phyloP scores from a whole-genome alignment of 1,284 basidiomycete genomes.

The Malassezia pachydermatis region DNA sequence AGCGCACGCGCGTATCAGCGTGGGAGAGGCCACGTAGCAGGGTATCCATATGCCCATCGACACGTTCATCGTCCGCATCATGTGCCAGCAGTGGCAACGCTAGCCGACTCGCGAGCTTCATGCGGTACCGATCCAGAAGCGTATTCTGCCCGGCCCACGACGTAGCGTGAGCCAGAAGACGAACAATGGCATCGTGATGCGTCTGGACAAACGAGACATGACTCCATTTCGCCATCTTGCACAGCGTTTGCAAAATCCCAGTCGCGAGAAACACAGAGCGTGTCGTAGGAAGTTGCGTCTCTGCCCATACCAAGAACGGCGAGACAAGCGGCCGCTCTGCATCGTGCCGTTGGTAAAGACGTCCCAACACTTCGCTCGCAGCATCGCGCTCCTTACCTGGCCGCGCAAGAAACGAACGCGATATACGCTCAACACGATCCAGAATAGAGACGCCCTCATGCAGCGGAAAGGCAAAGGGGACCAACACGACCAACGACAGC shows the following conservation, averaged over 20 bases:
- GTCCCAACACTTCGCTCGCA: constrained; percentile 62
- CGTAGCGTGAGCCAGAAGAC: constrained; percentile 20
- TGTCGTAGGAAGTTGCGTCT: constrained; percentile 3
- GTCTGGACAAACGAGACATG: constrained; percentile 21
- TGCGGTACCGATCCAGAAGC: constrained; percentile 31
- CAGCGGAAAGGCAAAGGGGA: constrained; percentile 72
- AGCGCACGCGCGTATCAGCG: constrained; percentile 86
- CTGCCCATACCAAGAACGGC: constrained; percentile 7
- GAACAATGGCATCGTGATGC: constrained; percentile 23
- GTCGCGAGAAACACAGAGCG: constrained; percentile 50
- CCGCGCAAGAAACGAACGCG: constrained; percentile 57
- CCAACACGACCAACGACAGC: constrained; percentile 84
- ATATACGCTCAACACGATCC: constrained; percentile 55
- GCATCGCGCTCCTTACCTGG: constrained; percentile 73
- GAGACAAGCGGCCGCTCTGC: constrained; percentile 49
- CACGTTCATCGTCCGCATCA: constrained; percentile 2
- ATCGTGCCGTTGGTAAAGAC: constrained; percentile 59
- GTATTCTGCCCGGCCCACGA: constrained; percentile 20
- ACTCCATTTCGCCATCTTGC: constrained; percentile 61
- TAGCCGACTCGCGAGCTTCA: constrained; percentile 38
- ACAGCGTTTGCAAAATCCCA: constrained; percentile 63
- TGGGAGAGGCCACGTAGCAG: constrained; percentile 70
- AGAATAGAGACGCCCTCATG: neutral
- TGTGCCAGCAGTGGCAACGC: constrained; percentile 35
- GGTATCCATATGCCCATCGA: constrained; percentile 30